Percentiles rank a stretch among this genome's conserved stretches.
Conservation (phyloP, 306 rosid species). For the Arachis hypogaea region DNA sequence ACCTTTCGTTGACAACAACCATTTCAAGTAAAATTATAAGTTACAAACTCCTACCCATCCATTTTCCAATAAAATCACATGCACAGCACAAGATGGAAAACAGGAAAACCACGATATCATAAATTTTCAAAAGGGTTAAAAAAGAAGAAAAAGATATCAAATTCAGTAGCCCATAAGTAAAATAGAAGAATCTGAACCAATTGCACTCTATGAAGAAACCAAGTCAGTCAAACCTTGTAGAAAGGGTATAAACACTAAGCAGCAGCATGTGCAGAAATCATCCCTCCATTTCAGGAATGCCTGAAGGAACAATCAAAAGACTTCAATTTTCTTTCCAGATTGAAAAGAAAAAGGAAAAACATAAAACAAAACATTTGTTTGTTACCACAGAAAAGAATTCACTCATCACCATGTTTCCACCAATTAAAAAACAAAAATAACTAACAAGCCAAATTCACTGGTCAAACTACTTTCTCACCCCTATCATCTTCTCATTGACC, state of each 20-base stretch:
- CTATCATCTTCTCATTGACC: constrained; percentile 31
- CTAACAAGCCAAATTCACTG: constrained; percentile 5
- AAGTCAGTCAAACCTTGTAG: constrained; percentile 26
- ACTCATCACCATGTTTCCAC: too few species aligned
- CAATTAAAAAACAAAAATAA: not conserved
- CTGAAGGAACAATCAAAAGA: not conserved
- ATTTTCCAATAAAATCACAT: constrained; percentile 13
- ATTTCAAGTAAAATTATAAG: constrained; percentile 13
- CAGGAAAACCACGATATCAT: constrained; percentile 2
- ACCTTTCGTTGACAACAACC: not conserved
- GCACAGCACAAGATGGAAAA: not conserved
- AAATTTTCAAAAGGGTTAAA: constrained; percentile 1
- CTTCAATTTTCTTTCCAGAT: not conserved
- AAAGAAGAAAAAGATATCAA: not conserved
- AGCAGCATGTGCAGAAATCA: constrained; percentile 13
- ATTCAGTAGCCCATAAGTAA: not conserved
- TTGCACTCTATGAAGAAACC: not conserved
- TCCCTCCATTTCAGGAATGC: not conserved
- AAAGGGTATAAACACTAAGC: not conserved
- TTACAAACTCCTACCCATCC: not conserved
- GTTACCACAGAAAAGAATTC: too few species aligned
- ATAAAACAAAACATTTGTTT: too few species aligned
- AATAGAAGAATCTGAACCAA: not conserved
- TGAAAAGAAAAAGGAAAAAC: not conserved
- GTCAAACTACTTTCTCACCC: constrained; percentile 37